phyloP scores from a whole-genome alignment of 106 monocot species.

The Apostasia shenzhenica region DNA sequence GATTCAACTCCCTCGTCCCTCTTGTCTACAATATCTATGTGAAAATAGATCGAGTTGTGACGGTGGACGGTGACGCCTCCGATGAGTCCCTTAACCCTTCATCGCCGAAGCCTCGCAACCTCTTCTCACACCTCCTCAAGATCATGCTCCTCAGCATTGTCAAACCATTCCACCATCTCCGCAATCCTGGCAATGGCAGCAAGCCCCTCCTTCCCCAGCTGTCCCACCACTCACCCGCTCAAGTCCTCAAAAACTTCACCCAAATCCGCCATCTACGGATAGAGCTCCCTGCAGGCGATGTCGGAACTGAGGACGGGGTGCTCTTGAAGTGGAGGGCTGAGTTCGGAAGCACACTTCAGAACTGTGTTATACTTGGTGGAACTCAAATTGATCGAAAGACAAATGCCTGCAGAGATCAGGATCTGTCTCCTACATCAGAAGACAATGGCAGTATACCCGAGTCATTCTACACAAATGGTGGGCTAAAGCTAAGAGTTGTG shows the following conservation, averaged over 20 bases:
- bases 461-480: conserved; percentile 83
- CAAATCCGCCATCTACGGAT: conserved; percentile 48
- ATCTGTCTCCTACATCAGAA: conserved; percentile 7
- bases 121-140: conserved; percentile 64
- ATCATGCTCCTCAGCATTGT: conserved; percentile 48
- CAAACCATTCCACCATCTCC: conserved; percentile 55
- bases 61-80: conserved; percentile 45
- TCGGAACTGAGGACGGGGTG: conserved; percentile 77
- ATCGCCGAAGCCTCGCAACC: conserved; percentile 40
- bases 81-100: conserved; percentile 43
- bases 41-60: conserved; percentile 74
- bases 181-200: conserved; percentile 27
- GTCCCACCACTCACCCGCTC: conserved; percentile 70
- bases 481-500: conserved; percentile 73
- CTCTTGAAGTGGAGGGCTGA: conserved; percentile 81
- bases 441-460: conserved; percentile 84
- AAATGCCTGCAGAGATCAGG: conserved; percentile 8
- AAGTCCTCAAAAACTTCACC: conserved; percentile 73
- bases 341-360: conserved; percentile 82
- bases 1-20: conserved; percentile 63
- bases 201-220: conserved; percentile 67
- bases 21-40: conserved; percentile 58
- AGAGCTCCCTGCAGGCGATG: conserved; percentile 77
- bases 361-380: conserved; percentile 77
- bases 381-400: conserved; percentile 39